Percentiles rank a stretch among this genome's conserved stretches.
phyloP scores from a whole-genome alignment of 2,329 filamentous ascomycete genomes.

The Thelonectria olida region DNA sequence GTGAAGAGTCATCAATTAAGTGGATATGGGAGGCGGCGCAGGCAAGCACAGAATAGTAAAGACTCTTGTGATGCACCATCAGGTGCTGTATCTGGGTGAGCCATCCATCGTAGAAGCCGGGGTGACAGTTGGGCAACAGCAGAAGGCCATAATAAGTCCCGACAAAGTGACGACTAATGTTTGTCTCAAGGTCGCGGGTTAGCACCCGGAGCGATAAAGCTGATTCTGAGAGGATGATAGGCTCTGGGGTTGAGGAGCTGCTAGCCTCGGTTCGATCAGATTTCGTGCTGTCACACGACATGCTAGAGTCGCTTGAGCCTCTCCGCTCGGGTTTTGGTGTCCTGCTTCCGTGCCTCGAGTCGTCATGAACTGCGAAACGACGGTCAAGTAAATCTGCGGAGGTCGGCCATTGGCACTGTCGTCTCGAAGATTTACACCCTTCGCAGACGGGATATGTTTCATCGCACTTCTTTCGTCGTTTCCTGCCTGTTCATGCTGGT shows the following conservation, averaged over 20 bases:
- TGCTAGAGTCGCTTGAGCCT: background rate
- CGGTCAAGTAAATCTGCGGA: constrained; percentile 25
- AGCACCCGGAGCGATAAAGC: constrained; percentile 14
- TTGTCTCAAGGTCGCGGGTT: constrained; percentile 22
- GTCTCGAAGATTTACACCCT: constrained; percentile 5
- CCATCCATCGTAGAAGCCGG: constrained; percentile 42
- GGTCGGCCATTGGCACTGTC: constrained; percentile 27
- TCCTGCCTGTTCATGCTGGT: constrained; percentile 18
- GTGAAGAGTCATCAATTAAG: constrained; percentile 21
- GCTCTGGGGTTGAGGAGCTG: background rate
- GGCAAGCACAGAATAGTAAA: constrained; percentile 43
- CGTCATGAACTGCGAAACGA: constrained; percentile 18
- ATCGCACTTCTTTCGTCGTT: constrained; percentile 32
- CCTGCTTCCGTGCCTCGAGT: constrained; percentile 13
- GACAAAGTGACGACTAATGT: constrained; percentile 32
- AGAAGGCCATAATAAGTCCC: constrained; percentile 33
- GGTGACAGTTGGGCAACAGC: constrained; percentile 41
- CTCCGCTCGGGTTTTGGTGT: background rate
- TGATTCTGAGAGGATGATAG: constrained; percentile 12
- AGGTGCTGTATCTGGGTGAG: constrained; percentile 41
- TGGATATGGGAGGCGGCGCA: constrained; percentile 39
- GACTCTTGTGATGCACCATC: constrained; percentile 37
- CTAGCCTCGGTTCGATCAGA: background rate
- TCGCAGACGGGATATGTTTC: constrained; percentile 23
- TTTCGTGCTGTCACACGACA: background rate